A percentile compares a stretch with the other conserved stretches of the same genome.
These are phyloP conservation scores for Dichotomopilus funicola DNA, from an alignment of 2,329 filamentous ascomycete genomes.

Conservation along the genomic window DNA sequence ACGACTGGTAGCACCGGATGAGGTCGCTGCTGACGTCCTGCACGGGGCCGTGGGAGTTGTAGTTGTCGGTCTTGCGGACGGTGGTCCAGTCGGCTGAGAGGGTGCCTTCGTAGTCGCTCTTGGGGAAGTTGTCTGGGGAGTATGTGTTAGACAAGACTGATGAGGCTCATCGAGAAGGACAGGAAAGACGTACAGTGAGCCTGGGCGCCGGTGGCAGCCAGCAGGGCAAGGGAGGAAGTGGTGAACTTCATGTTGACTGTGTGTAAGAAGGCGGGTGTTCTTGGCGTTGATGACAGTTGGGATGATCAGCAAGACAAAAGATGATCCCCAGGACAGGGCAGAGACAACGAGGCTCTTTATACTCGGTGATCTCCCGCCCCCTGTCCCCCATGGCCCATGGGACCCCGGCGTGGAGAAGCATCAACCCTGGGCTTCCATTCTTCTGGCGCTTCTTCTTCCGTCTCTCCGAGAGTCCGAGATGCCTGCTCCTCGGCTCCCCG, in stretches of 20 bases:
- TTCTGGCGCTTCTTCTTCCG: not conserved
- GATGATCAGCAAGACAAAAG: not conserved
- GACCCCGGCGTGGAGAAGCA: not conserved
- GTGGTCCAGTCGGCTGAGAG: constrained; percentile 28
- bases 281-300: not conserved
- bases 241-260: constrained; percentile 22
- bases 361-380: constrained; percentile 6
- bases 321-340: not conserved
- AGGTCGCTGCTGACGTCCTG: constrained; percentile 33
- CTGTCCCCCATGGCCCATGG: too few relatives aligned
- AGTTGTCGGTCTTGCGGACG: constrained; percentile 39
- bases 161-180: not conserved
- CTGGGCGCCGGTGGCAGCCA: constrained; percentile 20
- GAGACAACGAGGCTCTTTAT: not conserved
- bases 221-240: constrained; percentile 12
- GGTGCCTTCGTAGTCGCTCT: constrained; percentile 13
- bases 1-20: constrained; percentile 38
- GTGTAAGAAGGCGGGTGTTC: not conserved
- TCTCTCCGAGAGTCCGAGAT: not conserved
- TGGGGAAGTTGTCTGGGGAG: constrained; percentile 23
- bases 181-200: constrained; percentile 21
- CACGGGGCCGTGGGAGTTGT: constrained; percentile 37
- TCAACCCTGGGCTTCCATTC: not conserved
- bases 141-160: constrained; percentile 1
- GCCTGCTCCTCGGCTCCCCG: not conserved